Evolutionary conservation across 192 early-diverging fungal genomes (phyloP).

Genomic region (Globomyces pollinis-pini): DNA sequence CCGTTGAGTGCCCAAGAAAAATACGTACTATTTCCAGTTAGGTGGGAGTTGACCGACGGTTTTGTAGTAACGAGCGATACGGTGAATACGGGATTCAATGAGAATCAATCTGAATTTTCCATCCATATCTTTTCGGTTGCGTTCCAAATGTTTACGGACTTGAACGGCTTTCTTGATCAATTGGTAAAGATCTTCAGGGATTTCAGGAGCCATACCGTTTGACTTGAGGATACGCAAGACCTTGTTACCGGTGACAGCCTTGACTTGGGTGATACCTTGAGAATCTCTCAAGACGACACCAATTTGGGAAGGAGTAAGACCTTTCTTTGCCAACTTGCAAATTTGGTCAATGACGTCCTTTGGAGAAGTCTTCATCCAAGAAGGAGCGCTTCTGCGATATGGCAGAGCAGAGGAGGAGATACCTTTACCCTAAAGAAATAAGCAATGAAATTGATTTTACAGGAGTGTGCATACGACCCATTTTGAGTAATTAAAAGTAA

Average conservation of each 20-base stretch:
- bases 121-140: conserved; percentile 97
- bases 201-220: conserved; percentile 88
- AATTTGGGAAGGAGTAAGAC: conserved; percentile 96
- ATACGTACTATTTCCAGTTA: conserved; percentile 82
- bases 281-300: conserved; percentile 95
- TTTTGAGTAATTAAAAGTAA: conserved; percentile 15
- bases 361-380: conserved; percentile 96
- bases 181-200: conserved; percentile 99
- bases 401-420: conserved; percentile 80
- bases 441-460: too few relatives aligned
- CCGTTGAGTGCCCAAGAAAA: conserved; percentile 1
- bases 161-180: conserved; percentile 99
- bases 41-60: conserved; percentile 90
- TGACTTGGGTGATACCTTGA: conserved; percentile 96
- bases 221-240: conserved; percentile 97
- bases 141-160: conserved; percentile 98
- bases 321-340: conserved; percentile 99
- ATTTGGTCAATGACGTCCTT: conserved; percentile 97
- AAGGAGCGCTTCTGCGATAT: conserved; percentile 94
- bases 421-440: too few relatives aligned
- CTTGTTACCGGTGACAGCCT: conserved; percentile 98
- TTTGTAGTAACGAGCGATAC: conserved; percentile 99
- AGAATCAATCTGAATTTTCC: conserved; percentile 99
- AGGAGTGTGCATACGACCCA: conserved; percentile 80
- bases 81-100: conserved; percentile 96